Conservation (phyloP, 225 moss, liverwort and hornwort genomes). For the Antitrichia curtipendula region DNA sequence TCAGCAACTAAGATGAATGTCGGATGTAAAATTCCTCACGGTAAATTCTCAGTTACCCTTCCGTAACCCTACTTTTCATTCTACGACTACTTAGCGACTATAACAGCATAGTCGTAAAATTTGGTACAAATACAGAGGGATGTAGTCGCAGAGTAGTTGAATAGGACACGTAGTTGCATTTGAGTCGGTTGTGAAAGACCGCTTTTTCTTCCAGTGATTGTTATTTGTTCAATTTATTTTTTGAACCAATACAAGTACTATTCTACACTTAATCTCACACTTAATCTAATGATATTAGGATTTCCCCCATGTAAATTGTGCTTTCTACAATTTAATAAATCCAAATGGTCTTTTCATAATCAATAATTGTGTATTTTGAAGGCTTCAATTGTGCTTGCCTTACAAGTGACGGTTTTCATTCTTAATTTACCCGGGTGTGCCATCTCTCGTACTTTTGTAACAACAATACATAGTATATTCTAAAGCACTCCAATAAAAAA, state of each 20-base stretch:
- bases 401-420: background rate
- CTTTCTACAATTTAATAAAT: background rate
- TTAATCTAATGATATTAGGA: background rate
- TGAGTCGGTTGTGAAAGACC: too few relatives aligned
- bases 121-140: too few relatives aligned
- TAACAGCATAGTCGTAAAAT: too few relatives aligned
- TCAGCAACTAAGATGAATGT: too few relatives aligned
- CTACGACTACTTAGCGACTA: too few relatives aligned
- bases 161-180: too few relatives aligned
- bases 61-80: too few relatives aligned
- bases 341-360: background rate
- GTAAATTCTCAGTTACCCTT: too few relatives aligned
- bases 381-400: rapidly evolving
- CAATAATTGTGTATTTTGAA: too few relatives aligned
- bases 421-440: background rate
- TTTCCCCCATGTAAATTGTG: background rate
- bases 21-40: too few relatives aligned
- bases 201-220: too few relatives aligned
- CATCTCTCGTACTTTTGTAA: background rate
- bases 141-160: too few relatives aligned
- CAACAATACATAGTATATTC: rapidly evolving
- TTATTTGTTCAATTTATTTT: background rate
- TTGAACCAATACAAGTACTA: background rate
- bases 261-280: background rate
- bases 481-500: background rate